Evolutionary conservation across 495 filamentous ascomycete genomes (phyloP).

Genomic region (Hypoxylon perforatum): DNA sequence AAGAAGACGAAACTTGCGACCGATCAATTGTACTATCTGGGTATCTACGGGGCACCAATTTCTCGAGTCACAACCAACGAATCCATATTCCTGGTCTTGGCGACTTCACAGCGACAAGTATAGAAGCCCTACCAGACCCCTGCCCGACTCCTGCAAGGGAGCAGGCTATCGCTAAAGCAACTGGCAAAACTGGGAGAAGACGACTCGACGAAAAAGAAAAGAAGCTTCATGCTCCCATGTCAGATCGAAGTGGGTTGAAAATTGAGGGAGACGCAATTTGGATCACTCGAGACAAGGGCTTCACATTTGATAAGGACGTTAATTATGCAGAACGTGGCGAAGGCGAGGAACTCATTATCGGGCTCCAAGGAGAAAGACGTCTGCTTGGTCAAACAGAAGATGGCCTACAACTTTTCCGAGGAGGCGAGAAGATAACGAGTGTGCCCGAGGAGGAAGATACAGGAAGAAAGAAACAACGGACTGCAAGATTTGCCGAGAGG

Average conservation of each 20-base stretch:
- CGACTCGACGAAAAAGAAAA: conserved; percentile 95
- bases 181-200: conserved; percentile 79
- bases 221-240: conserved; percentile 95
- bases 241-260: conserved; percentile 90
- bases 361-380: conserved; percentile 82
- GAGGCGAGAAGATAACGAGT: conserved; percentile 74
- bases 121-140: conserved; percentile 90
- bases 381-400: conserved; percentile 84
- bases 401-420: conserved; percentile 84
- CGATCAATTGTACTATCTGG: conserved; percentile 91
- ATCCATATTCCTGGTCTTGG: conserved; percentile 95
- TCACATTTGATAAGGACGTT: conserved; percentile 79
- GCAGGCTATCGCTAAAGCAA: conserved; percentile 80
- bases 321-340: conserved; percentile 80
- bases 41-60: conserved; percentile 95
- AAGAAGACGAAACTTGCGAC: conserved; percentile 88
- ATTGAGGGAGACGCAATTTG: conserved; percentile 69
- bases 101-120: conserved; percentile 84
- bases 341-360: conserved; percentile 92
- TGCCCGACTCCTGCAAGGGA: conserved; percentile 94
- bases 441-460: conserved; percentile 69
- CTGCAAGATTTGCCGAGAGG: conserved; percentile 70
- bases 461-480: conserved; percentile 77
- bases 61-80: conserved; percentile 83
- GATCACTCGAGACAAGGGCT: conserved; percentile 68